phyloP scores from a whole-genome alignment of 2,329 filamentous ascomycete species.

The Fusarium compactum region DNA sequence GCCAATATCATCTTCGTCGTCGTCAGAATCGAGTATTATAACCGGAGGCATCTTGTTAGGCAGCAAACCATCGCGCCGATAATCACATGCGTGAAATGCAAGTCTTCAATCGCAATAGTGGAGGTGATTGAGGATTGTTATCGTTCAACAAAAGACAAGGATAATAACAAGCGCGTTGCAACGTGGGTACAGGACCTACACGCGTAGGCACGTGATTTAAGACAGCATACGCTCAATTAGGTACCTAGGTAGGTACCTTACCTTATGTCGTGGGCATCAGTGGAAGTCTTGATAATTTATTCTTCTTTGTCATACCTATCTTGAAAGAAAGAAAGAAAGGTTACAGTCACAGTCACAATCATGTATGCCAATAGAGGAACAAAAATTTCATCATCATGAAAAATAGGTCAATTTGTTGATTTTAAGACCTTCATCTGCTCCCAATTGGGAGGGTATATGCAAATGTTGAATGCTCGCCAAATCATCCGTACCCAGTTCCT shows the following conservation, averaged over 20 bases:
- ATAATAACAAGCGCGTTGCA: constrained; percentile 28
- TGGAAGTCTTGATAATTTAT: neutral
- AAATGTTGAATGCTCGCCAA: constrained; percentile 58
- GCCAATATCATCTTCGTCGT: constrained; percentile 54
- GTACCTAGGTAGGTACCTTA: neutral
- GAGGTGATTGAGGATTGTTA: constrained; percentile 8
- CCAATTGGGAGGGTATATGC: constrained; percentile 53
- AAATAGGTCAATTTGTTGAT: constrained; percentile 49
- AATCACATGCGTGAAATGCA: constrained; percentile 2
- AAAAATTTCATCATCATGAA: constrained; percentile 41
- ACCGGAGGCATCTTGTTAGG: constrained; percentile 39
- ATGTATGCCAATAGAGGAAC: neutral
- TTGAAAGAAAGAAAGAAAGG: neutral
- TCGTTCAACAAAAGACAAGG: constrained; percentile 10
- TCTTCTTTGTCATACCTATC: neutral
- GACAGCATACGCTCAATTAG: neutral
- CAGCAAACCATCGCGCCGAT: constrained; percentile 12
- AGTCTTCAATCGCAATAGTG: neutral
- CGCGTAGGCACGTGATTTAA: constrained; percentile 42
- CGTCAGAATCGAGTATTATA: constrained; percentile 56
- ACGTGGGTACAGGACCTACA: constrained; percentile 16
- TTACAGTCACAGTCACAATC: neutral
- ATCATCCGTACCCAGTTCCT: constrained; percentile 48
- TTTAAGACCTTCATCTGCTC: constrained; percentile 47
- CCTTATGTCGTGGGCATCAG: neutral